Conservation (phyloP, 2,329 filamentous ascomycete species). For the Ilyonectria destructans region DNA sequence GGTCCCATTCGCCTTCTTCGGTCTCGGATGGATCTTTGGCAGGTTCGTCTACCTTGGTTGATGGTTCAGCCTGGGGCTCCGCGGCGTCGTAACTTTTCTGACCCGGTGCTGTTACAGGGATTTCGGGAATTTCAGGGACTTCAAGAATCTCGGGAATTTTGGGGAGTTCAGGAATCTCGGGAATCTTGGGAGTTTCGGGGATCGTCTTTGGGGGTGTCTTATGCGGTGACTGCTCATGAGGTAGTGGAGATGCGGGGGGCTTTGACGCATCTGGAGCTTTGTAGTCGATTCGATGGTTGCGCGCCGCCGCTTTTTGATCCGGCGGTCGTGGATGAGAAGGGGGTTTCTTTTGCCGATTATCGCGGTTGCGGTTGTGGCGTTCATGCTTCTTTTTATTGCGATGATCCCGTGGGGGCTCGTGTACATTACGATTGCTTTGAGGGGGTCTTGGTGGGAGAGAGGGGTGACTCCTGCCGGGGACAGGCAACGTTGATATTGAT, state of each 20-base stretch:
- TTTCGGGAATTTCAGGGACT: conserved; percentile 20
- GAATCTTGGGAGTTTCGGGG: conserved; percentile 16
- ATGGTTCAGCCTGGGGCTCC: neutral
- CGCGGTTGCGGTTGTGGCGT: conserved; percentile 51
- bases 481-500: conserved; percentile 32
- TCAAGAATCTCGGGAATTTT: conserved; percentile 25
- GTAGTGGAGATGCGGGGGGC: conserved; percentile 33
- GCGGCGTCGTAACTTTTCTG: conserved; percentile 29
- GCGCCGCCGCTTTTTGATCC: conserved; percentile 48
- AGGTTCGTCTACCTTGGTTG: conserved; percentile 28
- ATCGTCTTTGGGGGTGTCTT: conserved; percentile 18
- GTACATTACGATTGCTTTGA: conserved; percentile 47
- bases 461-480: conserved; percentile 33
- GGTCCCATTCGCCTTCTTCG: conserved; percentile 59
- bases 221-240: conserved; percentile 51
- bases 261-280: conserved; percentile 38
- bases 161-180: conserved; percentile 18
- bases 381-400: conserved; percentile 53
- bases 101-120: conserved; percentile 26
- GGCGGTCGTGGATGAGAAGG: conserved; percentile 37
- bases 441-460: conserved; percentile 55
- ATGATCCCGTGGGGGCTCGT: conserved; percentile 50
- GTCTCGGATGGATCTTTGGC: conserved; percentile 42
- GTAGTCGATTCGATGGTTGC: conserved; percentile 29
- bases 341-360: conserved; percentile 50